A percentile compares a stretch with the other conserved stretches of the same genome.
These are phyloP conservation scores for Metrosideros polymorpha DNA, from an alignment of 441 rosid genomes.

Conservation along the genomic window DNA sequence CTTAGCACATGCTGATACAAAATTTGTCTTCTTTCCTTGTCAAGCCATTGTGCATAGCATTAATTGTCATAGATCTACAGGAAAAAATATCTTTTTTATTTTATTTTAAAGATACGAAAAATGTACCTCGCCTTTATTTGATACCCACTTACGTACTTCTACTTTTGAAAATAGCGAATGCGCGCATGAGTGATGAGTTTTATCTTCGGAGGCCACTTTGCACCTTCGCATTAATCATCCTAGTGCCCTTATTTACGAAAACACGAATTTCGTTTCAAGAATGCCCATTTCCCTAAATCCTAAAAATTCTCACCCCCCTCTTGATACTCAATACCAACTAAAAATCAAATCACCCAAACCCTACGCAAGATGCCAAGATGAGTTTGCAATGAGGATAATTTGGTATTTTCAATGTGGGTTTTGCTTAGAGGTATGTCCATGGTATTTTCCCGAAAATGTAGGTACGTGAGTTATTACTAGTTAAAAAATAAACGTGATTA, in stretches of 20 bases:
- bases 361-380: neutral
- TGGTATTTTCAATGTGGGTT: neutral
- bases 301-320: neutral
- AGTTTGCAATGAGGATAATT: neutral
- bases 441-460: neutral
- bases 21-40: neutral
- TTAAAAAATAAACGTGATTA: neutral
- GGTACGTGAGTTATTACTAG: neutral
- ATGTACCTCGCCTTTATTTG: neutral
- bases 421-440: neutral
- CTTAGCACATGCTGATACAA: neutral
- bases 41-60: neutral
- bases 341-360: neutral
- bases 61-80: neutral
- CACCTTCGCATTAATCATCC: neutral
- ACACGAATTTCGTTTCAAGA: neutral
- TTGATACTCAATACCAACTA: neutral
- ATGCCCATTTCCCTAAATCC: neutral
- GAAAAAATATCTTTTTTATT: too few relatives aligned
- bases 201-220: neutral
- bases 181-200: neutral
- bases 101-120: neutral
- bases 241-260: neutral
- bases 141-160: neutral
- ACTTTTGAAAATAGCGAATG: neutral